Base-by-base conservation (phyloP, 1,284 basidiomycete species). In the Ganoderma lucidum region DNA sequence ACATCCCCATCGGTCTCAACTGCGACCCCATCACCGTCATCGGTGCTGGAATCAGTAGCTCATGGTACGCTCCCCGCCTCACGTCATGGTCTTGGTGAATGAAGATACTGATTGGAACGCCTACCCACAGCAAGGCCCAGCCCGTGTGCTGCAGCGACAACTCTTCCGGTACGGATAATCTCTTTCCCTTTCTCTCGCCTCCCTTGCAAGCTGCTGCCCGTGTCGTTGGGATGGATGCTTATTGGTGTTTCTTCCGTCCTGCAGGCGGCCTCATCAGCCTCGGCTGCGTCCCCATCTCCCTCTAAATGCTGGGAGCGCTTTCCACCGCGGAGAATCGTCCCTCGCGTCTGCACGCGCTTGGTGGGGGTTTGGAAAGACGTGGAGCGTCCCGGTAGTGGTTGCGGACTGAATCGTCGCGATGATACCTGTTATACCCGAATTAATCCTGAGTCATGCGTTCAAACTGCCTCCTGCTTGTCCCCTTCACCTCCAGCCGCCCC, bases 61-160 rank as follows among this genome's bases (percentile, higher is more conserved):
- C 82, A 72, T 70, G 77, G 66, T 69, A 73, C n/a, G 75, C 78
- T 35, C 74, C 81, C 32, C 80, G 80, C n/a, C 81, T 78, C 71
- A 81, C 80, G 39, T 14, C 39, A 41, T 41, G 39, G 75, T 72
- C 79, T 68, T 6, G 14, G 53, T 14, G 14, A 55, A 32, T 76
- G 2, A 9, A 2, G 14, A 10, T 17, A 12, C 48, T 62, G 28
- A 42, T 39, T 39, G 6, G 6, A 15, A 14, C 17, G 28, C n/a
- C 3, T 64, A 3, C n/a, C 3, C 62, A 2, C 32, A 73, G 71
- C 65, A 48, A 70, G 5, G 15, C 69, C 14, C 65, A 63, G 17
- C 65, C 72, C 2, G 72, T 73, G 1, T 73, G 72, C 70, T 69
- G 67, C 55, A 10, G 62, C 14, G 37, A 58, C 66, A 58, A 59